phyloP scores from a whole-genome alignment of 2,329 filamentous ascomycete species.

The Aspergillus sergii region DNA sequence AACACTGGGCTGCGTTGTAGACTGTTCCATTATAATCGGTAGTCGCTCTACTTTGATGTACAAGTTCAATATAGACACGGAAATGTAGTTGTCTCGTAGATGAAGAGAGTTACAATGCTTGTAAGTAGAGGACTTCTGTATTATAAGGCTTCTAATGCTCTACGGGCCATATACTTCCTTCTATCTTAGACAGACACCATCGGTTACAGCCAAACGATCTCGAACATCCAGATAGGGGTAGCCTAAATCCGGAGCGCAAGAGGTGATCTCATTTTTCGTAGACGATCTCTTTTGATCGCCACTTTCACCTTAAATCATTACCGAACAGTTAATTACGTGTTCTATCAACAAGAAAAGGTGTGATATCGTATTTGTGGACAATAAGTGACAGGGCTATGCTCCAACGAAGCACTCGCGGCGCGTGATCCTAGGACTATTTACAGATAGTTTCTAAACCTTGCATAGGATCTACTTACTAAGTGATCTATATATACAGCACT shows the following conservation, averaged over 20 bases:
- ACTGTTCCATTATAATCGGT: background rate
- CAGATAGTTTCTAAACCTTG: background rate
- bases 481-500: background rate
- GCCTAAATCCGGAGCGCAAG: background rate
- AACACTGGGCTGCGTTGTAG: background rate
- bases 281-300: background rate
- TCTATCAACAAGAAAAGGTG: background rate
- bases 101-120: background rate
- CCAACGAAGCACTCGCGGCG: background rate
- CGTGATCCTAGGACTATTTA: background rate
- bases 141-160: background rate
- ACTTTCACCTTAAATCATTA: background rate
- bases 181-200: background rate
- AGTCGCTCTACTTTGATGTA: background rate
- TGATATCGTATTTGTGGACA: background rate
- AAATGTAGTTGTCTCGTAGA: background rate
- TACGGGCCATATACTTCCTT: background rate
- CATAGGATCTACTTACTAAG: background rate
- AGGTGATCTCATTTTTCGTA: background rate
- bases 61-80: background rate
- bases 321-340: background rate
- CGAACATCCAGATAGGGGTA: background rate
- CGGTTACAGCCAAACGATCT: background rate
- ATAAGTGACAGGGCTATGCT: background rate
- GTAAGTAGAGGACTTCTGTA: background rate